Evolutionary conservation across 2,329 filamentous ascomycete species (phyloP).

Genomic region (Xylaria sp.): DNA sequence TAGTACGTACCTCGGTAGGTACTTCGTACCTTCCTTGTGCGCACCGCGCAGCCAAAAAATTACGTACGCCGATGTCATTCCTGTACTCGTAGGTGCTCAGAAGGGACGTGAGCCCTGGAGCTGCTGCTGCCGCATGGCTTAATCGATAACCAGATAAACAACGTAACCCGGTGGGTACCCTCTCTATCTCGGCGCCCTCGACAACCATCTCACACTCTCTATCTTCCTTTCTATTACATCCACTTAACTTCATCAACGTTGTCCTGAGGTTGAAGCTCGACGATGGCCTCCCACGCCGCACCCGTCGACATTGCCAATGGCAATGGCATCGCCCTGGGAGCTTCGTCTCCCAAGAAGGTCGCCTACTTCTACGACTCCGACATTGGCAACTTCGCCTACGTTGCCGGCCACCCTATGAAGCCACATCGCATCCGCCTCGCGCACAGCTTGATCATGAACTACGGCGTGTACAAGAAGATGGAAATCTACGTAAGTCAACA

Average conservation of each 20-base stretch:
- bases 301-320: constrained; percentile 49
- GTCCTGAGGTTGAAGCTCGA: constrained; percentile 11
- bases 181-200: background rate
- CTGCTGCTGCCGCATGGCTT: background rate
- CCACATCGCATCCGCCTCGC: constrained; percentile 92
- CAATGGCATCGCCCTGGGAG: constrained; percentile 48
- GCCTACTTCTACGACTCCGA: constrained; percentile 99
- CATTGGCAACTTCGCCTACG: constrained; percentile 97
- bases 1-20: background rate
- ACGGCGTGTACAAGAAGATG: constrained; percentile 94
- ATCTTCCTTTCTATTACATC: background rate
- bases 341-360: constrained; percentile 63
- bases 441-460: constrained; percentile 93
- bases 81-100: background rate
- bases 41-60: background rate
- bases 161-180: background rate
- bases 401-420: constrained; percentile 97
- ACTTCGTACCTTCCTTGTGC: background rate
- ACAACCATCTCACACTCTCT: background rate
- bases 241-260: background rate
- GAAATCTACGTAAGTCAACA: constrained; percentile 73
- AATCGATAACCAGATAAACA: background rate
- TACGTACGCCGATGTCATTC: background rate
- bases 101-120: background rate
- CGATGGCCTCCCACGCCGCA: constrained; percentile 44